Conservation (phyloP, 257 asterid genomes). For the Jacaranda mimosifolia region DNA sequence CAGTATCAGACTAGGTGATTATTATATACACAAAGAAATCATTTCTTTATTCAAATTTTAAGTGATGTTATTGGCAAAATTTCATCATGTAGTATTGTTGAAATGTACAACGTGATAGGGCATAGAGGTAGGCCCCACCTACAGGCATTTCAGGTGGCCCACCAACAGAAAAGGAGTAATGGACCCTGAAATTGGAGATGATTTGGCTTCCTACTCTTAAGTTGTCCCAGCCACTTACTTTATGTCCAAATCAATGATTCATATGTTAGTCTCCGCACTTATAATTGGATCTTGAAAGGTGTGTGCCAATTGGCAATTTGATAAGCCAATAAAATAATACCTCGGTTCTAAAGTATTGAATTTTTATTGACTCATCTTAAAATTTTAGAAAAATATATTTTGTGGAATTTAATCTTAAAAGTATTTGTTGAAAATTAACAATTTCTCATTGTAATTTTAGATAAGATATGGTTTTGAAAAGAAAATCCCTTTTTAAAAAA, state of each 20-base stretch:
- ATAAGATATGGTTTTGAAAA: too few relatives aligned
- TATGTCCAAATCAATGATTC: constrained; percentile 45
- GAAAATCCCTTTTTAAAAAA: too few relatives aligned
- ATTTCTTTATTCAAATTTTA: too few relatives aligned
- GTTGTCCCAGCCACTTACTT: constrained; percentile 33
- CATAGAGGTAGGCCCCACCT: background rate
- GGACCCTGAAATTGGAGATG: constrained; percentile 42
- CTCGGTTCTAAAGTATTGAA: too few relatives aligned
- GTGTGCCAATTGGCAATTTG: background rate
- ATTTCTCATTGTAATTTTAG: too few relatives aligned
- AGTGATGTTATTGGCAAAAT: background rate
- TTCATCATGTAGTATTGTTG: background rate
- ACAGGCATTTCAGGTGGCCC: constrained; percentile 26
- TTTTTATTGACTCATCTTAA: too few relatives aligned
- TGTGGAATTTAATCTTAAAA: too few relatives aligned
- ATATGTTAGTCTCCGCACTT: constrained; percentile 18
- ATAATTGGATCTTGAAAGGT: constrained; percentile 22
- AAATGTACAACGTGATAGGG: background rate
- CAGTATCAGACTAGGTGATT: background rate
- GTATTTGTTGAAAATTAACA: too few relatives aligned
- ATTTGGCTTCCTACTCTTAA: constrained; percentile 33
- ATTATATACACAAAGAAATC: background rate
- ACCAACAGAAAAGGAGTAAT: constrained; percentile 9
- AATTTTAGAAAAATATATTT: too few relatives aligned
- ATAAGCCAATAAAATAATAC: too few relatives aligned